These are phyloP conservation scores for Passalora sequoiae DNA, from an alignment of 2,329 filamentous ascomycete species.

Conservation along the genomic window DNA sequence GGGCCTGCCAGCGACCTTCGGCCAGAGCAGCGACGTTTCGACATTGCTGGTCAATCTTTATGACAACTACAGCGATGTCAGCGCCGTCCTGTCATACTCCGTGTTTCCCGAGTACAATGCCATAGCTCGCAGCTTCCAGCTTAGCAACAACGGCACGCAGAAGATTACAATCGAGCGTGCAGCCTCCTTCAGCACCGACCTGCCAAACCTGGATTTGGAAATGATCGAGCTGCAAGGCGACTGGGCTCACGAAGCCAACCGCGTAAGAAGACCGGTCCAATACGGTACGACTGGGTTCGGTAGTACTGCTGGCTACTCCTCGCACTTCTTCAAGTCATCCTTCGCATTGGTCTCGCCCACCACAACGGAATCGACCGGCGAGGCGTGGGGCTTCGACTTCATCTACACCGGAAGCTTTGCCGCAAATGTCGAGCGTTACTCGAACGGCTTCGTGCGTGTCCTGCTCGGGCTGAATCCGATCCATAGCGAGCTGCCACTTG, in stretches of 20 bases:
- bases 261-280: conserved; percentile 51
- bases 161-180: conserved; percentile 40
- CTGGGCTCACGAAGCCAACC: conserved; percentile 54
- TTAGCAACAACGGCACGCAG: conserved; percentile 54
- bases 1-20: conserved; percentile 57
- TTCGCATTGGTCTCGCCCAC: conserved; percentile 52
- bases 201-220: conserved; percentile 56
- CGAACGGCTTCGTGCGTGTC: conserved; percentile 57
- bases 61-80: conserved; percentile 55
- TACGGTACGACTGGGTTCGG: conserved; percentile 55
- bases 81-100: conserved; percentile 57
- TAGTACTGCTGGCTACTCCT: conserved; percentile 58
- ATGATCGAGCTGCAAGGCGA: conserved; percentile 60
- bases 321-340: conserved; percentile 62
- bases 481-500: conserved; percentile 56
- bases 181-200: conserved; percentile 58
- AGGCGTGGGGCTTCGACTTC: conserved; percentile 61
- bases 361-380: conserved; percentile 57
- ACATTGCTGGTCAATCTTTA: conserved; percentile 55
- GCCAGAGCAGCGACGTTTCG: conserved; percentile 51
- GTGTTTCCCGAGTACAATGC: conserved; percentile 59
- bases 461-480: conserved; percentile 57
- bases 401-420: conserved; percentile 61
- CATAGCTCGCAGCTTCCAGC: conserved; percentile 55
- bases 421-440: conserved; percentile 57